A percentile compares a stretch with the other conserved stretches of the same genome.
These are phyloP conservation scores for Trichophyton benhamiae DNA, from an alignment of 2,329 filamentous ascomycete genomes.

Conservation along the genomic window DNA sequence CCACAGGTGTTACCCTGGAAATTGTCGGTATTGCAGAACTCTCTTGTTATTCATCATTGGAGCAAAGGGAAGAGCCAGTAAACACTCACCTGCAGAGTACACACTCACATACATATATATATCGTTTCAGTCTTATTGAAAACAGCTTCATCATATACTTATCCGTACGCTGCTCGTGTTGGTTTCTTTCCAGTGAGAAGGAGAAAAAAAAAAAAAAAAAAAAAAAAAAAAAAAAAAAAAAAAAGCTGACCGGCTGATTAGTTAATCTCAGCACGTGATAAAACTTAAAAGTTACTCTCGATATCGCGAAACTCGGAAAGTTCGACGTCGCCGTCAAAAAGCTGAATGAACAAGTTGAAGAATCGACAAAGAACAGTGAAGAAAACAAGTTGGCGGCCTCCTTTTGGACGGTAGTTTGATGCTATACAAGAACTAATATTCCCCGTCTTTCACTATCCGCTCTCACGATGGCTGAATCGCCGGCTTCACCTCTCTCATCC, in stretches of 20 bases:
- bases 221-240: neutral
- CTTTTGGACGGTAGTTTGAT: neutral
- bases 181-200: neutral
- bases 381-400: neutral
- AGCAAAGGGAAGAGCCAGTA: neutral
- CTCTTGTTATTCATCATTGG: conserved; percentile 29
- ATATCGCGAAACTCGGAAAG: neutral
- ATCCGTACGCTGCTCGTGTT: neutral
- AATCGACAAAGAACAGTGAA: neutral
- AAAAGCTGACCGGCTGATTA: neutral
- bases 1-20: conserved; percentile 29
- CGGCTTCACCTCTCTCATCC: conserved; percentile 52
- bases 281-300: neutral
- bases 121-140: neutral
- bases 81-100: neutral
- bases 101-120: neutral
- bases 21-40: conserved; percentile 38
- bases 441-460: neutral
- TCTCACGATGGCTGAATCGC: conserved; percentile 41
- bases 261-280: neutral
- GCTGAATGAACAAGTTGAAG: neutral
- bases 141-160: too few species aligned
- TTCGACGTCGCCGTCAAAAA: neutral
- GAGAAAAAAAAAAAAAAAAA: neutral
- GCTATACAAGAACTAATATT: neutral